Base-by-base conservation (phyloP, 768 basidiomycete genomes). In the Pleurotus pulmonarius region DNA sequence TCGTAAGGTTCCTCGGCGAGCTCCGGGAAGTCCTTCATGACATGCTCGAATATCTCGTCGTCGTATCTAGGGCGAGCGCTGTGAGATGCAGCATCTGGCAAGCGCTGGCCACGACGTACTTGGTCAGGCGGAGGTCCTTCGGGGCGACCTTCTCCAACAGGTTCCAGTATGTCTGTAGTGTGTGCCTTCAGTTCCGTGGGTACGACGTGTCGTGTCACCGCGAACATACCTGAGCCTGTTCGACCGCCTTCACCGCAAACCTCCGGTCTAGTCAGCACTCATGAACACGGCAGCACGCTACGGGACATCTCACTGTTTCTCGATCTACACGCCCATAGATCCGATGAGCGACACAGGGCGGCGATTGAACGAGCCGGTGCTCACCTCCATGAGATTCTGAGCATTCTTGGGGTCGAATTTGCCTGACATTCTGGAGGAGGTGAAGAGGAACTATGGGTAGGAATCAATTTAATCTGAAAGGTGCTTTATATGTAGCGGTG, bases 171-270 rank as follows among this genome's bases (percentile, higher is more conserved):
- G 94, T 94, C 91, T 98, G 62, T 20, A 46, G 45, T 40, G 29
- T 3, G 46, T 45, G 37, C 16, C 13, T 39, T 41, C 11, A 24
- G 25, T 3, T 34, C 11, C 9, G 29, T 34, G 29, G 29, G 9
- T 34, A 9, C 29, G 11, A 34, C 29, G 29, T 34, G 29, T 34
- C 29, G 29, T 34, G 29, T 34, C 29, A 34, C 29, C 29, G 29
- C 29, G 29, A 34, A 29, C 83, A 59, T 51, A 92, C 94, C 79
- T 96, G 92, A 45, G 95, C 92, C 62, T 98, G 94, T 69, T 99
- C 95, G 51, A 98, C 94, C 11, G 94, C 92, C 70, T 88, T 92
- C 56, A 99, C 96, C 22, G 92, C 92, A 68, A 94, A 94, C 66
- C 88, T 34, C 49, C 34, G 22, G 37, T 43, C n/a, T 25, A 16